These are phyloP conservation scores for Xylaria curta DNA, from an alignment of 495 filamentous ascomycete species.

Conservation along the genomic window DNA sequence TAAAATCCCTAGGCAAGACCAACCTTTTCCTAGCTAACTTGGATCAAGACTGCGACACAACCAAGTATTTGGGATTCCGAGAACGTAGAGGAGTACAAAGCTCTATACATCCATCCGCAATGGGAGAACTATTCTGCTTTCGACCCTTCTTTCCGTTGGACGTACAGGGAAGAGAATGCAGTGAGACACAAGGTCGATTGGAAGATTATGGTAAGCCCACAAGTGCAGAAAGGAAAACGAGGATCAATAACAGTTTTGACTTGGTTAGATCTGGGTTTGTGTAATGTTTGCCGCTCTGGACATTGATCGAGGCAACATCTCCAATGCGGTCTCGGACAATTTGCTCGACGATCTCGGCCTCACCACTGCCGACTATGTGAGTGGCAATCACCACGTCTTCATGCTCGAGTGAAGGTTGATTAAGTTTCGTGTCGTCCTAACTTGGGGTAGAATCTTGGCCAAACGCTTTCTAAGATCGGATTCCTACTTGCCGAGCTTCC, in stretches of 20 bases:
- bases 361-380: slow-evolving; percentile 33
- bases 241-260: slow-evolving; percentile 7
- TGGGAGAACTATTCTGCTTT: slow-evolving; percentile 39
- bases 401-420: too few relatives aligned
- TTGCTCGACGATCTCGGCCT: slow-evolving; percentile 43
- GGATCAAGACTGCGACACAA: slow-evolving; percentile 36
- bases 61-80: slow-evolving; percentile 41
- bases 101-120: slow-evolving; percentile 38
- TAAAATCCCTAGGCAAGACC: not conserved
- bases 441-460: slow-evolving; percentile 68
- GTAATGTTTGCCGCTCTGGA: slow-evolving; percentile 34
- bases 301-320: slow-evolving; percentile 33
- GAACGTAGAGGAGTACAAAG: slow-evolving; percentile 38
- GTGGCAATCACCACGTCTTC: slow-evolving; percentile 15
- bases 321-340: slow-evolving; percentile 45
- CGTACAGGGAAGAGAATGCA: slow-evolving; percentile 36
- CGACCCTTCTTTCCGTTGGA: slow-evolving; percentile 37
- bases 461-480: slow-evolving; percentile 71
- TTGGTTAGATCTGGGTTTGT: slow-evolving; percentile 36
- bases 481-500: slow-evolving; percentile 78
- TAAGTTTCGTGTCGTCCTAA: slow-evolving; percentile 14
- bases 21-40: slow-evolving; percentile 13
- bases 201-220: slow-evolving; percentile 38
- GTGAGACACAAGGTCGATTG: slow-evolving; percentile 37
- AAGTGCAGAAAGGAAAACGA: not conserved